Evolutionary conservation across 2,329 filamentous ascomycete species (phyloP), one percentile per base, ranked within the genome.

Genomic region (Colletotrichum liaoningense): DNA sequence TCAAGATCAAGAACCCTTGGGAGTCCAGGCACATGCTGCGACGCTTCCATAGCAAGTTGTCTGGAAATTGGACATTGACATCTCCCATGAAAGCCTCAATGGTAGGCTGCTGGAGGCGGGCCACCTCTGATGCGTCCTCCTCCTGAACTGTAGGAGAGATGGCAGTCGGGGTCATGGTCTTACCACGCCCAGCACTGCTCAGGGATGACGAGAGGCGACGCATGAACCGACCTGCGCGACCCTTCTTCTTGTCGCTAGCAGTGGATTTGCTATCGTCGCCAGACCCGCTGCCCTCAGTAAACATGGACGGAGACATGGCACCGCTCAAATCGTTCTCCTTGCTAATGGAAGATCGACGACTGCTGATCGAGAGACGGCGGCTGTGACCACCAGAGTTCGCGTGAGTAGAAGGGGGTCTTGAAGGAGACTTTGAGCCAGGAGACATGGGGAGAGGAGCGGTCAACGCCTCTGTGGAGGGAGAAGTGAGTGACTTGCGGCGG

Each of bases 11-110:
- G 82, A 93, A 95, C 22, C 96, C 97, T 73, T 93, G 88, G 9
- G 92, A 91, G 81, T 98, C 95, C 69, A 99, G 90, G 76, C 93
- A 93, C 83, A 98, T 92, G 79, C 93, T 95, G 73, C 97, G 92
- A 67, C 96, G 93, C 86, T 98, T 99, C 97, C 97, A 99, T 14
- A 99, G 88, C 59, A 99, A 88, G 67, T 95, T 97, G 80, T 98
- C 96, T 0, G 97, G 97, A 81, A 99, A 98, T 81, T 99, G 97
- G 12, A 98, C 94, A 78, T 99, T 98, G 75, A 99, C 93, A 79
- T 98, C 94, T 62, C 95, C 95, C 82, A 97, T 89, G 74, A 93
- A 92, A 4, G 94, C 87, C 30, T 92, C 87, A 65, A 91, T 84
- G 60, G 82, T 83, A 0, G 84, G 78, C 24, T 79, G 71, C 79